These are phyloP conservation scores for Auricularia cornea DNA, from an alignment of 768 basidiomycete species.

Conservation along the genomic window DNA sequence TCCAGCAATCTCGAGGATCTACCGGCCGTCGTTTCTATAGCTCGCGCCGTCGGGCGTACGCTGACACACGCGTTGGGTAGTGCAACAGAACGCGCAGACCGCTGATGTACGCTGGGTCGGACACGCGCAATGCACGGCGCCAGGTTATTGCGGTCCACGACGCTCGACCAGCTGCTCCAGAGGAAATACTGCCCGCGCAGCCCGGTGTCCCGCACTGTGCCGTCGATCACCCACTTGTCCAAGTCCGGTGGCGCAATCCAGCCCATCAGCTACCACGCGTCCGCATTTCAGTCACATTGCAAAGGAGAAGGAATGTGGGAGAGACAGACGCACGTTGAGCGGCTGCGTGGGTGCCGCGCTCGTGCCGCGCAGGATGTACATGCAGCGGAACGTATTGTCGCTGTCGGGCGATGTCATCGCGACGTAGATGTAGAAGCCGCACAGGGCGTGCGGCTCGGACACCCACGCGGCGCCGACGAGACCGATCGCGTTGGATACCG, in stretches of 20 bases:
- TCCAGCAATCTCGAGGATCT: neutral
- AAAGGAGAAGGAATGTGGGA: neutral
- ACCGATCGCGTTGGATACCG: neutral
- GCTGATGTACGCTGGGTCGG: neutral
- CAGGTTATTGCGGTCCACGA: neutral
- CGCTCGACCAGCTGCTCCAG: neutral
- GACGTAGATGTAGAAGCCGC: neutral
- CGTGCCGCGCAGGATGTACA: neutral
- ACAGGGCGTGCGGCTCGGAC: neutral
- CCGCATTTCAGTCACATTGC: neutral
- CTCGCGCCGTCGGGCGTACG: neutral
- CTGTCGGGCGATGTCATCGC: neutral
- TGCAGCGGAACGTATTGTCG: neutral
- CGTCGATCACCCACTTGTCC: neutral
- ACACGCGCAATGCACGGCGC: neutral
- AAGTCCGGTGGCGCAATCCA: neutral
- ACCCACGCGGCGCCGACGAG: neutral
- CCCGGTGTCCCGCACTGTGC: neutral
- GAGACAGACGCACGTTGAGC: neutral
- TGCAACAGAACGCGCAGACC: neutral
- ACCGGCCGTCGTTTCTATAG: neutral
- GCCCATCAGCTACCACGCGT: neutral
- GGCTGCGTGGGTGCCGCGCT: neutral
- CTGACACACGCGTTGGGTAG: neutral
- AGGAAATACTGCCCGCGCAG: neutral